phyloP scores from a whole-genome alignment of 164 flowering plant species.

The Cinnamomum chago region DNA sequence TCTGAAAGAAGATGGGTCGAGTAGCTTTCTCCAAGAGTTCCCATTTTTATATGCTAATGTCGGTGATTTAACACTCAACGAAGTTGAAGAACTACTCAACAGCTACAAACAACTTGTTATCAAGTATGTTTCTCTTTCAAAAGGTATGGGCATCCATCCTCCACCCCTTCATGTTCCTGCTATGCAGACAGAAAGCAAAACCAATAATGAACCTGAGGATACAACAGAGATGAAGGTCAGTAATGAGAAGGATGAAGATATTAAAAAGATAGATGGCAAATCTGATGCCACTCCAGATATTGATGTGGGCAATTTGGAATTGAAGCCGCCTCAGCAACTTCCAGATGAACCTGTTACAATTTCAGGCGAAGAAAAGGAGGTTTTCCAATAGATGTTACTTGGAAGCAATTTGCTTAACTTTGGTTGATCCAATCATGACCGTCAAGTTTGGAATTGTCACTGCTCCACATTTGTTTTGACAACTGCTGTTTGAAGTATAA shows the following conservation, averaged over 20 bases:
- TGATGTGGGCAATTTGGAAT: not conserved
- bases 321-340: not conserved
- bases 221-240: conserved; percentile 6
- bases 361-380: not conserved
- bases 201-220: conserved; percentile 21
- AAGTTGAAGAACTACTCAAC: conserved; percentile 70
- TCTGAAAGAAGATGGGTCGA: conserved; percentile 52
- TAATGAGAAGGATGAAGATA: conserved; percentile 12
- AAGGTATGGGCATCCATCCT: conserved; percentile 46
- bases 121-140: conserved; percentile 68
- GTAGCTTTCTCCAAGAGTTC: conserved; percentile 44
- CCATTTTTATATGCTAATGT: conserved; percentile 71
- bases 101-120: conserved; percentile 76
- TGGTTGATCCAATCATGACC: not conserved
- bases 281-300: not conserved
- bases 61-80: conserved; percentile 70
- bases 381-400: not conserved
- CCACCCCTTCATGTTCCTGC: conserved; percentile 15
- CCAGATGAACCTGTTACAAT: not conserved
- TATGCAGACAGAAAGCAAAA: conserved; percentile 15
- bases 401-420: not conserved
- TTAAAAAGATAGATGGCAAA: not conserved
- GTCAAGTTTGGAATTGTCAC: not conserved
- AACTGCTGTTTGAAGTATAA: not conserved
- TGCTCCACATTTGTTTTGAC: not conserved